Conservation (phyloP, 495 filamentous ascomycete genomes). For the Podospora sp. region DNA sequence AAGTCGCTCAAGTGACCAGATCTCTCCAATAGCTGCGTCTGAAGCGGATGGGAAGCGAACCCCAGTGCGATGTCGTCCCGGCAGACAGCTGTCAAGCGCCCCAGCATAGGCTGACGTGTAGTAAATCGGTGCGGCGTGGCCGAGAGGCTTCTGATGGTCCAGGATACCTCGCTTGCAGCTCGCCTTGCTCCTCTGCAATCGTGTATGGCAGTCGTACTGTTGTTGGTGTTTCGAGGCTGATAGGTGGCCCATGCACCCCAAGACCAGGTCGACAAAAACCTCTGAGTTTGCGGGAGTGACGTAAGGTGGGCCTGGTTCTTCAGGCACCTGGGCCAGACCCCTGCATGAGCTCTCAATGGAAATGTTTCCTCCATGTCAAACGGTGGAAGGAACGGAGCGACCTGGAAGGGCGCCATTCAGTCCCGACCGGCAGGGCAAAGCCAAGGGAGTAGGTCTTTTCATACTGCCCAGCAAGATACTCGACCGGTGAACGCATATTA, state of each 20-base stretch:
- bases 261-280: neutral
- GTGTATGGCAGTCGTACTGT: neutral
- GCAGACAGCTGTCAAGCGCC: neutral
- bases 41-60: neutral
- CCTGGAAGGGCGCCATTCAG: too few species aligned
- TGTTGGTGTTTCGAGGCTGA: neutral
- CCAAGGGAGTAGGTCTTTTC: too few species aligned
- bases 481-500: neutral
- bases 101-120: neutral
- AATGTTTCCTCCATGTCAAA: too few species aligned
- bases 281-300: neutral
- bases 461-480: neutral
- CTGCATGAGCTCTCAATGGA: too few species aligned
- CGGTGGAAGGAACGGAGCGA: too few species aligned
- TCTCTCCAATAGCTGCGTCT: neutral
- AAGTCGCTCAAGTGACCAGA: neutral
- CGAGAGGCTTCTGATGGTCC: neutral
- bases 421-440: too few species aligned
- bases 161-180: neutral
- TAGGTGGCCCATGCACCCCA: neutral
- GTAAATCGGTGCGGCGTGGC: neutral
- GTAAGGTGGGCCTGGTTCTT: neutral
- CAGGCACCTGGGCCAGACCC: too few species aligned
- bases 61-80: neutral
- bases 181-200: neutral